phyloP scores from a whole-genome alignment of 176 grass and related monocot genomes.

The Leersia perrieri region DNA sequence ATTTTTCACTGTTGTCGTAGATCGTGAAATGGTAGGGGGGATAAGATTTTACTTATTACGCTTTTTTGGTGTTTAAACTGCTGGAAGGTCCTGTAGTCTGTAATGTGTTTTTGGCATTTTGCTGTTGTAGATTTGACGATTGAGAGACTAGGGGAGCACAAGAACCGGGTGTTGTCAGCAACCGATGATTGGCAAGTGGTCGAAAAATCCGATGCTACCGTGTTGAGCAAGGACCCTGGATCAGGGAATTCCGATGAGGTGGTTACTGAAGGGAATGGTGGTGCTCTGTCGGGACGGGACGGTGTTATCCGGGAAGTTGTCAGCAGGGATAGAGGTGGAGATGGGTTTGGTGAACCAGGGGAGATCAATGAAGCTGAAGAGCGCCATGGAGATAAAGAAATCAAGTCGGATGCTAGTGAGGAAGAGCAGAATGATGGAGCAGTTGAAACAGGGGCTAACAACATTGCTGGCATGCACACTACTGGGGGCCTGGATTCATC shows the following conservation, averaged over 20 bases:
- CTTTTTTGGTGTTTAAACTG: neutral
- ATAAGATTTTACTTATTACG: neutral
- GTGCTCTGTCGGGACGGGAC: neutral
- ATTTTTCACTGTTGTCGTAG: constrained; percentile 6
- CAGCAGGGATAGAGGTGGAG: neutral
- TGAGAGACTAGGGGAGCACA: constrained; percentile 53
- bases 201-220: neutral
- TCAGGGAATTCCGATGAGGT: neutral
- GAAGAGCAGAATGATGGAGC: constrained; percentile 24
- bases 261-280: neutral
- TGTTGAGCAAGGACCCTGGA: constrained; percentile 10
- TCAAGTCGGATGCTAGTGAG: neutral
- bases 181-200: constrained; percentile 49
- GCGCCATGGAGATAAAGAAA: neutral
- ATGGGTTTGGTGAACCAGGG: neutral
- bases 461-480: neutral
- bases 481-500: neutral
- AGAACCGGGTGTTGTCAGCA: constrained; percentile 65
- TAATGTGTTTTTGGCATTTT: neutral
- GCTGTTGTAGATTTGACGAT: constrained; percentile 47
- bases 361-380: neutral
- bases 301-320: constrained; percentile 33
- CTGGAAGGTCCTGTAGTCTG: neutral
- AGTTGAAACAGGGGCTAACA: neutral
- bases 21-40: neutral